These are phyloP conservation scores for Boletus patriciae DNA, from an alignment of 768 basidiomycete species.

Conservation along the genomic window DNA sequence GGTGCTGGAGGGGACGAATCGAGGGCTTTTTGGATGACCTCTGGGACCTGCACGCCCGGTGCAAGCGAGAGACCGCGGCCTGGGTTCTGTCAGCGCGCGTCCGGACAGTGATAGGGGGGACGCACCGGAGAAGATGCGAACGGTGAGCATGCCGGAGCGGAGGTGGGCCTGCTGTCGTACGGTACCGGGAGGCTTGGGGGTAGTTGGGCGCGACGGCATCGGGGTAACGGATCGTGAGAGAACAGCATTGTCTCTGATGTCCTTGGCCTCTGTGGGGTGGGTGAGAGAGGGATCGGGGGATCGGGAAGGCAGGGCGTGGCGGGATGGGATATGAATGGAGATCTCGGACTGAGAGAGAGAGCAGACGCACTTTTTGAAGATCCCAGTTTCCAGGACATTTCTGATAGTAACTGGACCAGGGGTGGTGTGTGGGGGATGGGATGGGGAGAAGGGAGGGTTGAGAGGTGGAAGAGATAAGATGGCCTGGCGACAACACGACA, in stretches of 20 bases:
- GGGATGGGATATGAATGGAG: no score
- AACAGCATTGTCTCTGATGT: constrained; percentile 66
- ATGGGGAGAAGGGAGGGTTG: neutral
- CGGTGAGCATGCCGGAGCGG: constrained; percentile 89
- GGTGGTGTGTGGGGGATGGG: neutral
- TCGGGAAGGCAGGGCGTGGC: no score
- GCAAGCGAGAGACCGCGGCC: constrained; percentile 83
- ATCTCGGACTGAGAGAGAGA: neutral
- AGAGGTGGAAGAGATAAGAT: constrained; percentile 7
- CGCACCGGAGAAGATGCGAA: constrained; percentile 91
- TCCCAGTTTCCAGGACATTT: constrained; percentile 60
- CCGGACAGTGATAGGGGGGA: constrained; percentile 21
- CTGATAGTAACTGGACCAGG: neutral
- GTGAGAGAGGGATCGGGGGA: constrained; percentile 4
- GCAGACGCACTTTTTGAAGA: constrained; percentile 35
- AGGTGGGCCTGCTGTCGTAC: constrained; percentile 55
- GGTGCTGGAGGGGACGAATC: constrained; percentile 55
- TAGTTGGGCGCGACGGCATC: constrained; percentile 77
- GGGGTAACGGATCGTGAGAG: constrained; percentile 79
- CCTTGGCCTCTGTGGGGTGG: constrained; percentile 56
- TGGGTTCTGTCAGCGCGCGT: constrained; percentile 18
- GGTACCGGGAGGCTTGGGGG: constrained; percentile 59
- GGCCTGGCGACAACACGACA: constrained; percentile 6
- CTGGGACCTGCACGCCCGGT: constrained; percentile 75
- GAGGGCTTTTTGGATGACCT: constrained; percentile 81